Conservation (phyloP, 306 rosid species). For the Sphenostylis stenocarpa region DNA sequence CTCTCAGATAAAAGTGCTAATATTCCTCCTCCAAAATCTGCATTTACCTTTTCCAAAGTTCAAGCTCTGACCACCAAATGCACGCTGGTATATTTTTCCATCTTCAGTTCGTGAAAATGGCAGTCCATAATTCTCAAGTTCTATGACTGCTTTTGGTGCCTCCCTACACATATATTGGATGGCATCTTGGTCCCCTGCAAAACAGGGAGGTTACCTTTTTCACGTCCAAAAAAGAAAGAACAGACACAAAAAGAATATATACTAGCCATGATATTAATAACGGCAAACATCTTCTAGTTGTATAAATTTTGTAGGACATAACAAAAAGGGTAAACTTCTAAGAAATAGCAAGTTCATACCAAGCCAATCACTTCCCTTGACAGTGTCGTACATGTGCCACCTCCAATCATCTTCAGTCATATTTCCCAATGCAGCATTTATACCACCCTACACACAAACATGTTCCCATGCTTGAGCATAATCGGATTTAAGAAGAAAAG, state of each 20-base stretch:
- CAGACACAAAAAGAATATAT: background rate
- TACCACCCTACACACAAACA: constrained; percentile 68
- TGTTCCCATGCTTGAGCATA: constrained; percentile 17
- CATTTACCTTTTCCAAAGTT: constrained; percentile 82
- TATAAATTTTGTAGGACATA: background rate
- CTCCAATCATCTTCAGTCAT: constrained; percentile 98
- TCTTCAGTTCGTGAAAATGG: constrained; percentile 93
- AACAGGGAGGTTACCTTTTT: constrained; percentile 34
- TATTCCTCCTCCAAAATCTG: constrained; percentile 8
- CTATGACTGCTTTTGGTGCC: constrained; percentile 95
- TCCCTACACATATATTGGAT: constrained; percentile 96
- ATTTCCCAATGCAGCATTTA: constrained; percentile 94
- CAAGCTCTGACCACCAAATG: constrained; percentile 97
- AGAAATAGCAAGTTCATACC: constrained; percentile 40
- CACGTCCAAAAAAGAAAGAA: background rate
- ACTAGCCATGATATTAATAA: background rate
- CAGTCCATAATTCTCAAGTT: constrained; percentile 87
- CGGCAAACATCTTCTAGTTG: background rate
- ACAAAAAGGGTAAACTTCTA: background rate
- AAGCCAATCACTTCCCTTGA: constrained; percentile 96
- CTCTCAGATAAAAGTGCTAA: background rate
- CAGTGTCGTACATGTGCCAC: constrained; percentile 98
- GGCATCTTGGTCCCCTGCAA: constrained; percentile 93
- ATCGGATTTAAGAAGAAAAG: background rate
- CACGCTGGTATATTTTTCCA: constrained; percentile 91